These are phyloP conservation scores for Brachypodium distachyon DNA, from an alignment of 202 grass and related monocot genomes.

Conservation along the genomic window DNA sequence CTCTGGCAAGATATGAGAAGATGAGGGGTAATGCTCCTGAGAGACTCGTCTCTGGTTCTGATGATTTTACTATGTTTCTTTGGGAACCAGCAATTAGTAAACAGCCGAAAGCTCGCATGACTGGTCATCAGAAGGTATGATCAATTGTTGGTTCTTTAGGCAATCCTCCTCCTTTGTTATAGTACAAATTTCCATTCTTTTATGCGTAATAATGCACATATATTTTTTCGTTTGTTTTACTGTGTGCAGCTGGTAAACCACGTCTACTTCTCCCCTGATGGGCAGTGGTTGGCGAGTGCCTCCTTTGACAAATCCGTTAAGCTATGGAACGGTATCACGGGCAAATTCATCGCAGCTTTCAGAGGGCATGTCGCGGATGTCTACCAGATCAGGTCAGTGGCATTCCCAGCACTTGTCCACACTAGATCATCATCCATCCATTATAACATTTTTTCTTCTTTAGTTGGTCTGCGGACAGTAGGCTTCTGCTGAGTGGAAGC, in stretches of 20 bases:
- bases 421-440: too few species aligned
- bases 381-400: constrained; percentile 78
- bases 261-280: constrained; percentile 98
- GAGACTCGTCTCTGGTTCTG: constrained; percentile 92
- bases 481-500: constrained; percentile 96
- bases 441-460: too few species aligned
- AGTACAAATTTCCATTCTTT: too few species aligned
- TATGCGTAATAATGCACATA: too few species aligned
- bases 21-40: constrained; percentile 79
- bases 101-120: constrained; percentile 78
- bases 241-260: constrained; percentile 87
- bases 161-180: not conserved
- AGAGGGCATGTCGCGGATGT: constrained; percentile 90
- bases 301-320: constrained; percentile 98
- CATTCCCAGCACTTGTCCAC: too few species aligned
- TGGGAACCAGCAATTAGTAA: constrained; percentile 86
- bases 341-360: constrained; percentile 82
- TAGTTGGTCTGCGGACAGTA: constrained; percentile 95
- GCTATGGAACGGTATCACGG: constrained; percentile 93
- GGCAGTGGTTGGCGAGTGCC: constrained; percentile 94
- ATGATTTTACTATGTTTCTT: constrained; percentile 96
- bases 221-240: constrained; percentile 18
- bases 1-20: constrained; percentile 77
- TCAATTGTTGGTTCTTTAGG: not conserved
- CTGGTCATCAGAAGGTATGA: constrained; percentile 95